A percentile compares a stretch with the other conserved stretches of the same genome.
Evolutionary conservation across 805 yeast species (phyloP).

Genomic region (Tanozyma kutaoensis): DNA sequence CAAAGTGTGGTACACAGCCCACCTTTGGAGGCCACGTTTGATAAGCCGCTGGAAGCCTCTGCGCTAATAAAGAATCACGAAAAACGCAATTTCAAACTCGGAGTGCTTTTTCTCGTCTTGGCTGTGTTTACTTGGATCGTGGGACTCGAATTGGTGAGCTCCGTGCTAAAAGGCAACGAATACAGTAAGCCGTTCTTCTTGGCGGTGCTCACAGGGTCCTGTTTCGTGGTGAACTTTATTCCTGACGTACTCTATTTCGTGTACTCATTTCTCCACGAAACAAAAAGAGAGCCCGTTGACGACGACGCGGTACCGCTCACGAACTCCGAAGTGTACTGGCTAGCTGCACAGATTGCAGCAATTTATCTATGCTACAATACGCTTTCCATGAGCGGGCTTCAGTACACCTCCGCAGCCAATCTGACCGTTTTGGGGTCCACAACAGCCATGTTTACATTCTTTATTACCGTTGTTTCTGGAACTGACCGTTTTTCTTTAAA

Average conservation of each 20-base stretch:
- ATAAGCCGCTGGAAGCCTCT: conserved; percentile 10
- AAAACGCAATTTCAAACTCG: conserved; percentile 27
- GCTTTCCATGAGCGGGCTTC: conserved; percentile 26
- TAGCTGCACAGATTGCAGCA: conserved; percentile 26
- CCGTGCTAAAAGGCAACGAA: conserved; percentile 32
- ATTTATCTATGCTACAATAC: conserved; percentile 30
- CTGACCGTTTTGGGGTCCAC: conserved; percentile 38
- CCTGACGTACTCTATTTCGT: conserved; percentile 17
- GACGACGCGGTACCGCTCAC: conserved; percentile 7
- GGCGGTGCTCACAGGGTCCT: conserved; percentile 33
- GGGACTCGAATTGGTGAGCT: conserved; percentile 35
- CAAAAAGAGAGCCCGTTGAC: neutral
- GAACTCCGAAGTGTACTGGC: conserved; percentile 13
- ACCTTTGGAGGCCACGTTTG: too few species aligned
- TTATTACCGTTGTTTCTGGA: conserved; percentile 25
- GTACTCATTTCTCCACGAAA: neutral
- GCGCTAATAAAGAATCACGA: conserved; percentile 28
- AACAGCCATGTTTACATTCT: conserved; percentile 35
- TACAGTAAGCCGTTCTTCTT: conserved; percentile 36
- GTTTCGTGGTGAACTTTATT: conserved; percentile 30
- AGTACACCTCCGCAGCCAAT: conserved; percentile 39
- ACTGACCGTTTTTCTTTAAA: conserved; percentile 29
- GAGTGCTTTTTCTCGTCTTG: conserved; percentile 25
- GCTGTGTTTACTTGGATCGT: conserved; percentile 35
- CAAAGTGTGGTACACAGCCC: too few species aligned